phyloP scores from a whole-genome alignment of 768 basidiomycete species.

The Tricholoma sp. region DNA sequence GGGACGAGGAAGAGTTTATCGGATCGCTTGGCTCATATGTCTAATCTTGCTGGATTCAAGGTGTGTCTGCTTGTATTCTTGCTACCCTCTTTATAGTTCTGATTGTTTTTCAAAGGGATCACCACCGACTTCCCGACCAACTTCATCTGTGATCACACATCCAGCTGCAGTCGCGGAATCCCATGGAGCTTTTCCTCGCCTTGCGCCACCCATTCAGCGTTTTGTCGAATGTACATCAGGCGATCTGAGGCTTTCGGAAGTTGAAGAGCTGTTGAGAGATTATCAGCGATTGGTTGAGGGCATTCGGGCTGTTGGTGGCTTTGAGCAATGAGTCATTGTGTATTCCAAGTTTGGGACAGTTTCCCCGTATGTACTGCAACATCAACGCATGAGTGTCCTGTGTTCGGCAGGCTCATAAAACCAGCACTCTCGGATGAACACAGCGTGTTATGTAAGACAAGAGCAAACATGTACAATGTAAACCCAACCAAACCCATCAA shows the following conservation, averaged over 20 bases:
- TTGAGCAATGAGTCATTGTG: constrained; percentile 35
- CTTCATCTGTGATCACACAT: constrained; percentile 11
- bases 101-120: constrained; percentile 14
- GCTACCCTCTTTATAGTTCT: constrained; percentile 1
- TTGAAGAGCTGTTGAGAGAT: constrained; percentile 73
- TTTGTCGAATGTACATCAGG: constrained; percentile 70
- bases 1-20: constrained; percentile 63
- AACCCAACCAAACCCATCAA: too few relatives aligned
- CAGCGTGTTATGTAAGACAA: too few relatives aligned
- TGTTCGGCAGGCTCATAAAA: too few relatives aligned
- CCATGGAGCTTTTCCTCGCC: constrained; percentile 32
- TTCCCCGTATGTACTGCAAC: too few relatives aligned
- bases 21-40: constrained; percentile 78
- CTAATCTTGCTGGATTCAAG: constrained; percentile 50
- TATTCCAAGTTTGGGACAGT: too few relatives aligned
- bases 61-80: constrained; percentile 14
- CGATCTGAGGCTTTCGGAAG: constrained; percentile 78
- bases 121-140: constrained; percentile 24
- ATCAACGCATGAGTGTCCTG: too few relatives aligned
- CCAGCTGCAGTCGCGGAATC: constrained; percentile 32
- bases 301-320: constrained; percentile 55
- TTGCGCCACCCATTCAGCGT: constrained; percentile 60
- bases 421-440: too few relatives aligned
- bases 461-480: too few relatives aligned
- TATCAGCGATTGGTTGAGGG: constrained; percentile 76